Base-by-base conservation (phyloP, 768 basidiomycete species). In the Lactarius trivialis region DNA sequence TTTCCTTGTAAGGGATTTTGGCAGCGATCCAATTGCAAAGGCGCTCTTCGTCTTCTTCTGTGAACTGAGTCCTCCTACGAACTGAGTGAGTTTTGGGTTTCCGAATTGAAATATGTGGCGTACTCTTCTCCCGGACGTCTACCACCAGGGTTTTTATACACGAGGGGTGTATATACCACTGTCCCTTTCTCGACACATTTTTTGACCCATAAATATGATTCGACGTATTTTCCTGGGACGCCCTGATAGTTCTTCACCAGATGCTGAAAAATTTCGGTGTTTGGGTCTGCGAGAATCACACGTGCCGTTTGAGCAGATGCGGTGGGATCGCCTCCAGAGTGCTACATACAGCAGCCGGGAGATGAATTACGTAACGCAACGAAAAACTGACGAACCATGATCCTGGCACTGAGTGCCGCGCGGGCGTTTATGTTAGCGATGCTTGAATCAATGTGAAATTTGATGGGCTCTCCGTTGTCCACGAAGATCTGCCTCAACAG, bases 91-190 rank as follows among this genome's bases (percentile, higher is more conserved):
- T 26, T 51, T 60, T 39, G 34, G 30, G 6, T 57, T 28, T 28
- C 59, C 5, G 24, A 30, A 17, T 28, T n/a, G 11, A 41, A 15
- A 65, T n/a, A 32, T 28, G 56, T 24, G 39, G 74, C 85, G 58
- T 64, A 90, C 90, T 90, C 89, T 79, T 90, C 88, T 49, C 89
- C 90, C 28, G 89, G 81, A 37, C 88, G 81, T 60, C 90, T 78
- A 4, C 90, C 90, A 15, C 90, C 90, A 8, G 88, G 88, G 66
- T 92, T 91, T 73, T 91, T 91, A 73, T 89, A 91, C 1, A 90
- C 84, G 37, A 89, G 74, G 0, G 88, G 89, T 1, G 89, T 91
- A 67, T 85, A 91, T 45, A 81, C 72, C 26, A 89, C 75, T 7
- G 78, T 68, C 2, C 85, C 82, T 63, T 79, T 85, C 68, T 89